Base-by-base conservation (phyloP, 2,329 filamentous ascomycete species). In the Proliferodiscus dingleyae region DNA sequence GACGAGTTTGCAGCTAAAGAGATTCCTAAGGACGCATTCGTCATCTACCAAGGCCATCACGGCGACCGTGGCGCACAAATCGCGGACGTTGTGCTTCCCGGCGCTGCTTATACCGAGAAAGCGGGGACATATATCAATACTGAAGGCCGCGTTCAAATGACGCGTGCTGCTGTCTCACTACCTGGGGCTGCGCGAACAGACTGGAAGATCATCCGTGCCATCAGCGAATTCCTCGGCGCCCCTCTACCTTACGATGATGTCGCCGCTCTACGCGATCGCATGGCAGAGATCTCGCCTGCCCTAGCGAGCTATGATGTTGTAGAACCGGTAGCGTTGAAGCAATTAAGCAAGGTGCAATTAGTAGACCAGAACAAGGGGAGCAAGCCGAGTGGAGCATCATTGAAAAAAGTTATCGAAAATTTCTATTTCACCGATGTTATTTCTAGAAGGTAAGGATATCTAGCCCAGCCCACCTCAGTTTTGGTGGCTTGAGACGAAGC, bases 381-480 rank as follows among this genome's bases (percentile, higher is more conserved):
- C 41, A 85, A 87, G 69, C 62, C 77, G n/a, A 84, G 74, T 32
- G 83, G 81, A n/a, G 70, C 76, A 59, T 80, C 87, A 23, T 76
- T 98, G 61, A 88, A 83, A 75, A 87, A 87, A 70, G 81, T 86
- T 46, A 88, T 98, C 59, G 83, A 95, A 61, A 88, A 98, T 74
- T 98, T 98, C 69, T 98, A 90, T 74, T 95, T 97, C 71, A 98
- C 93, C 67, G 91, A 98, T 70, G 82, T 85, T 47, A 96, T 98
- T 68, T 95, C 90, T 30, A 84, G 93, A 78, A 96, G 89, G 89
- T 93, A 73, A 68, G 81, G 73, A 37, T 26, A 21, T 19, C 37
- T 39, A 5, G 26, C 30, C 18, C 40, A 24, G 32, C 9, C 9
- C 7, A n/a, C n/a, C n/a, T n/a, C n/a, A n/a, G n/a, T 34, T 3